Evolutionary conservation across 352 stramenopile genomes (phyloP), one percentile per base, ranked within the genome.

Genomic region (Globisporangium lucens): DNA sequence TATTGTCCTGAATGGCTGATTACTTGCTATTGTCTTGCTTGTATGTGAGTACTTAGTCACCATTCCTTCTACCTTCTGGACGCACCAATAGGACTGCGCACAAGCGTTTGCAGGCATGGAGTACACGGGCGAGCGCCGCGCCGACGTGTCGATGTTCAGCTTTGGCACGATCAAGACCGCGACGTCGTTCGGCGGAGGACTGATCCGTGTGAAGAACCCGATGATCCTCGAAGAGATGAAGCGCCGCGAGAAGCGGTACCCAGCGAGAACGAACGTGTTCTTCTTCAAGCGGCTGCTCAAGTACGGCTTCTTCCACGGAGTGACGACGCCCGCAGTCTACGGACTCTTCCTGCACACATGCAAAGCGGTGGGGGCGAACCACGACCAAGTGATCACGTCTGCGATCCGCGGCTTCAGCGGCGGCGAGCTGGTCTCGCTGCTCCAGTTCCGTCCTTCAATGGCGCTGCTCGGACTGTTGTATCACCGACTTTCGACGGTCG

Each of bases 141-240:
- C 72, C 1, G 87, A 94, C 62, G 83, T 93, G 43, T 90, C 85
- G 51, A 88, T 95, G 78, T 95, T 94, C 71, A 95, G 87, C 69
- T 95, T 95, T 78, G 87, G 87, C 29, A 91, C 87, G 33, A 95
- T 95, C 73, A 95, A 95, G 68, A 94, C 83, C 3, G 80, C 87
- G 1, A 95, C 87, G 27, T 89, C 87, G 2, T 93, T 95, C 55
- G 87, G 87, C 33, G 83, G 85, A 13, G 85, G 76, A 0, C 58
- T 95, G 20, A 75, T 94, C 29, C 77, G 82, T 24, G 82, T 95
- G 7, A 83, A 84, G 43, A 75, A 94, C 58, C 6, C 53, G 6
- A 56, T 68, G 17, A 67, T 95, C 30, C 67, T 90, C 22, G 68
- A 86, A 0, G 81, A 89, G 56, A 92, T 95, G 84, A 78, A 79